Percentiles rank a stretch among this genome's conserved stretches.
These are phyloP conservation scores for Chaetomium cochliodes DNA, from an alignment of 495 filamentous ascomycete genomes.

Conservation along the genomic window DNA sequence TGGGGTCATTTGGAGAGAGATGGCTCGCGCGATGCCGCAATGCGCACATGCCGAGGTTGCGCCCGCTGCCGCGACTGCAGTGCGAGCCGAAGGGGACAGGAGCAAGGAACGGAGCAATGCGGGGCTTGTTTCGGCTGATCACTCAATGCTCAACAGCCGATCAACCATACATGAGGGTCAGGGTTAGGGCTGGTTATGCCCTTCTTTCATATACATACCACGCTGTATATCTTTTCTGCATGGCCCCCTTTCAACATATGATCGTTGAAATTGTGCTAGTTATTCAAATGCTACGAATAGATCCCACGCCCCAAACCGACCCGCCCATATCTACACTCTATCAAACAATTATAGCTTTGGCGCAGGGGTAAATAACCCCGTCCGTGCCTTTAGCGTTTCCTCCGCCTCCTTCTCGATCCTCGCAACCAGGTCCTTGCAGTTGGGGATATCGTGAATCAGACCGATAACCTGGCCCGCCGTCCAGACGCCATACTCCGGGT, in stretches of 20 bases:
- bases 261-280: no score
- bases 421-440: slow-evolving; percentile 53
- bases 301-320: background rate
- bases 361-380: slow-evolving; percentile 38
- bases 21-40: background rate
- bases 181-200: slow-evolving; percentile 28
- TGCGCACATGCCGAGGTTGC: slow-evolving; percentile 36
- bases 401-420: slow-evolving; percentile 63
- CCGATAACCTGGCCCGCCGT: slow-evolving; percentile 66
- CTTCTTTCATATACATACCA: no score
- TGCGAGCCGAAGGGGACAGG: slow-evolving; percentile 6
- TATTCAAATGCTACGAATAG: background rate
- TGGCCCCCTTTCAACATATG: no score
- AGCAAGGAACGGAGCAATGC: slow-evolving; percentile 2
- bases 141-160: background rate
- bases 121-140: slow-evolving; percentile 21
- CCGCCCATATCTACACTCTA: slow-evolving; percentile 8
- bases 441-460: slow-evolving; percentile 65
- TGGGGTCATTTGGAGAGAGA: background rate
- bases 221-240: no score
- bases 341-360: slow-evolving; percentile 42
- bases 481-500: slow-evolving; percentile 82
- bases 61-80: background rate
- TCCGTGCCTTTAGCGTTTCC: slow-evolving; percentile 48
- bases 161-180: slow-evolving; percentile 16